A percentile compares a stretch with the other conserved stretches of the same genome.
Conservation (phyloP, 306 rosid species). For the Lathyrus tuberosus region DNA sequence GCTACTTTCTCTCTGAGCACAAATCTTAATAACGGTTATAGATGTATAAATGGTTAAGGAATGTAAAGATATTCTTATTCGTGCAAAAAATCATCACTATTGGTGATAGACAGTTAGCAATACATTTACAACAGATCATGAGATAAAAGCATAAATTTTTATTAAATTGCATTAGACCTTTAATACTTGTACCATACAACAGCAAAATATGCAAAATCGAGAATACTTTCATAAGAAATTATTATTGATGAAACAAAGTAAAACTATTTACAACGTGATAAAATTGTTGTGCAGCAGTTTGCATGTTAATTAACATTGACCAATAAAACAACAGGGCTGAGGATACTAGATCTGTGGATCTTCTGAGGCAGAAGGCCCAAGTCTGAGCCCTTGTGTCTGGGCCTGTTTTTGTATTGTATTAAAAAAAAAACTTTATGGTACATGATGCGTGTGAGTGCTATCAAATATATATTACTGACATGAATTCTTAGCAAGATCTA, state of each 20-base stretch:
- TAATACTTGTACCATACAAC: background rate
- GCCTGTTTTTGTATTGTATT: too few species aligned
- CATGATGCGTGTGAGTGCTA: conserved; percentile 23
- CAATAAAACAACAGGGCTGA: background rate
- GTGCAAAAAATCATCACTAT: conserved; percentile 12
- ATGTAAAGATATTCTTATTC: background rate
- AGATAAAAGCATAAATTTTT: background rate
- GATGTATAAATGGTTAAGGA: conserved; percentile 9
- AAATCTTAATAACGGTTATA: background rate
- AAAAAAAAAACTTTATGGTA: background rate
- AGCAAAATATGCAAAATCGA: conserved; percentile 19
- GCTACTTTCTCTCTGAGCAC: conserved; percentile 4
- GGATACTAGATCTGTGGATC: too few species aligned
- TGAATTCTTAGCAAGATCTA: conserved; percentile 15
- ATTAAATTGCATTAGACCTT: background rate
- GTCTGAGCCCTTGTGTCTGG: too few species aligned
- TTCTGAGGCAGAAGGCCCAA: too few species aligned
- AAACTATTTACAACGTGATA: conserved; percentile 19
- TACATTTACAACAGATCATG: conserved; percentile 17
- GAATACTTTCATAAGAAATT: conserved; percentile 18
- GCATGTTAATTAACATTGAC: background rate
- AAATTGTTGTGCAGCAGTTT: conserved; percentile 14
- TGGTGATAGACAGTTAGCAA: conserved; percentile 1
- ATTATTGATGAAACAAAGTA: background rate
- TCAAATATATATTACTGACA: conserved; percentile 13